Evolutionary conservation across 2,329 filamentous ascomycete genomes (phyloP).

Genomic region (Xylariaceae sp.): DNA sequence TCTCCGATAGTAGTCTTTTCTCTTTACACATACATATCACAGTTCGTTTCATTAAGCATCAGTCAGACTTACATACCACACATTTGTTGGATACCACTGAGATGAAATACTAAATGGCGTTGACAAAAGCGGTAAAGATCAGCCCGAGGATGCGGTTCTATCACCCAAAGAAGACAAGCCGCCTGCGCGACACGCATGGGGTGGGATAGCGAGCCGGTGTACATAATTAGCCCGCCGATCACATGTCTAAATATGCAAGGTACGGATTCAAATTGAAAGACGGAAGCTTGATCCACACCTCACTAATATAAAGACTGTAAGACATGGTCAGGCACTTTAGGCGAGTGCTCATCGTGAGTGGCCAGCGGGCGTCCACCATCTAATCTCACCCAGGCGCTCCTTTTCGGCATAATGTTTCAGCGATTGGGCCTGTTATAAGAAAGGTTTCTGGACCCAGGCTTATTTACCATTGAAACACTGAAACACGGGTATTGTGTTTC

Average conservation of each 20-base stretch:
- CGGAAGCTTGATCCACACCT: neutral
- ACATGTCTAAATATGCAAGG: conserved; percentile 23
- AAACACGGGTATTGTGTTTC: conserved; percentile 19
- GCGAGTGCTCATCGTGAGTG: conserved; percentile 22
- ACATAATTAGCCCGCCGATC: conserved; percentile 18
- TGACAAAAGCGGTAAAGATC: conserved; percentile 15
- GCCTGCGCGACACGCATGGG: conserved; percentile 17
- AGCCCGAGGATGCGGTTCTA: conserved; percentile 12
- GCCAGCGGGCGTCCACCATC: conserved; percentile 7
- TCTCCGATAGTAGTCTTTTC: conserved; percentile 1
- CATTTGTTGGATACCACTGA: neutral
- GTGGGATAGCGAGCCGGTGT: no score
- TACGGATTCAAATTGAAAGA: conserved; percentile 16
- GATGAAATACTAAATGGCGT: neutral
- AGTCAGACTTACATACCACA: no score
- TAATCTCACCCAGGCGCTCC: conserved; percentile 16
- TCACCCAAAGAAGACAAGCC: conserved; percentile 6
- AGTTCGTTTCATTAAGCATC: no score
- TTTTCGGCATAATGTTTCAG: conserved; percentile 10
- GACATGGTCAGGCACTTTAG: conserved; percentile 20
- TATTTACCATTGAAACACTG: conserved; percentile 4
- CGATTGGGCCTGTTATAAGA: neutral
- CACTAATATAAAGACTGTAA: no score
- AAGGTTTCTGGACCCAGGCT: conserved; percentile 12
- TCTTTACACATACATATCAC: no score